Evolutionary conservation across 768 basidiomycete species (phyloP), one percentile per base, ranked within the genome.

Genomic region (Mycena pura): DNA sequence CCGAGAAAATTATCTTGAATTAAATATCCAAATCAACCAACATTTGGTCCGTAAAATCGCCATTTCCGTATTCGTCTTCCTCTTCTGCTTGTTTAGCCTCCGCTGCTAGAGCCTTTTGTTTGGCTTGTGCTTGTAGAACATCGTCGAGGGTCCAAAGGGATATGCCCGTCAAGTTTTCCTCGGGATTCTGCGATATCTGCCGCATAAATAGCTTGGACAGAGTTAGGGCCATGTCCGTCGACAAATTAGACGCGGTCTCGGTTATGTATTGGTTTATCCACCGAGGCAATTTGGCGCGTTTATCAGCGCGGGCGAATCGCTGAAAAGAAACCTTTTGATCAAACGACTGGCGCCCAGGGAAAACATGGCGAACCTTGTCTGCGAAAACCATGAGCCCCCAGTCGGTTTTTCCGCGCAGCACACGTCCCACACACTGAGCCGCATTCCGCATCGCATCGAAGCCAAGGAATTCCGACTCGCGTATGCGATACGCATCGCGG

Each of bases 181-280:
- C 95, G 44, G 92, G 92, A 69, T 96, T 96, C 77, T 99, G 97
- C 13, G 96, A 98, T 70, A 99, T 99, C n/a, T 91, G 91, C 8
- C 97, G 88, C 87, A 99, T 96, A 78, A 99, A 99, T 28, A 94
- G 80, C 76, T 99, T 97, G 55, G 95, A 94, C 53, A 97, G 78
- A 4, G 93, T 94, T 62, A 98, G 76, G 3, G 95, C 95, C 93
- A 97, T 97, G 74, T 99, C 97, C 9, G 96, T 99, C 13, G 97
- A 99, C 48, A 99, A 81, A 75, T 99, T 99, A 10, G 97, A 92
- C 19, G 95, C 93, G 0, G 95, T 91, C 73, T 99, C 97, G n/a
- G 95, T 97, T 70, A 99, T 99, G 73, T 97, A 98, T 71, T 96
- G 95, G 73, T 99, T 98, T 68, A 99, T 99, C 97, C 97, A 99